Evolutionary conservation across 257 asterid species (phyloP).

Genomic region (Solanum tarijense): DNA sequence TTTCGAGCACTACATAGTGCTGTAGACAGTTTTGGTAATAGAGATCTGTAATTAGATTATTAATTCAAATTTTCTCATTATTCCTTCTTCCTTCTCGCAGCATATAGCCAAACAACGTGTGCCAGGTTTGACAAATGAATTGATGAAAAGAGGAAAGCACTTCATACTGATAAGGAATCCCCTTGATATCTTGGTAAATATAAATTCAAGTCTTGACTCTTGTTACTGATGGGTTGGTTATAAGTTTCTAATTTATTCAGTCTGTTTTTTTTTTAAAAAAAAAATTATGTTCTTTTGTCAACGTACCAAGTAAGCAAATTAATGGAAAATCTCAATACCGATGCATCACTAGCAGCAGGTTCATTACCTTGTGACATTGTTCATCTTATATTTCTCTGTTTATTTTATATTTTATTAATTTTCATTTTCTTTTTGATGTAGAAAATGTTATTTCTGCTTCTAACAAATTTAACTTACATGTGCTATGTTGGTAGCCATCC

Average conservation of each 20-base stretch:
- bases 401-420: background rate
- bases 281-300: background rate
- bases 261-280: background rate
- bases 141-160: constrained; percentile 80
- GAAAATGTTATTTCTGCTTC: background rate
- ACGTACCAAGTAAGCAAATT: background rate
- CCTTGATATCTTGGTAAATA: constrained; percentile 65
- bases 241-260: background rate
- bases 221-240: background rate
- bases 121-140: constrained; percentile 49
- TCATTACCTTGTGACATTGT: background rate
- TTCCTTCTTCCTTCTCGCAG: constrained; percentile 28
- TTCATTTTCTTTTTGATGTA: background rate
- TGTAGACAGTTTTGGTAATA: background rate
- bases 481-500: constrained; percentile 45
- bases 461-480: constrained; percentile 7
- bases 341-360: background rate
- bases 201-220: background rate
- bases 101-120: constrained; percentile 77
- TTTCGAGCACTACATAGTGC: background rate
- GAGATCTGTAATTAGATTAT: background rate
- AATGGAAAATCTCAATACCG: background rate
- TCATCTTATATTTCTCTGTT: background rate
- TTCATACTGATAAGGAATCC: constrained; percentile 76
- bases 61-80: background rate